phyloP scores from a whole-genome alignment of 768 basidiomycete species.

The Naematelia encephala region DNA sequence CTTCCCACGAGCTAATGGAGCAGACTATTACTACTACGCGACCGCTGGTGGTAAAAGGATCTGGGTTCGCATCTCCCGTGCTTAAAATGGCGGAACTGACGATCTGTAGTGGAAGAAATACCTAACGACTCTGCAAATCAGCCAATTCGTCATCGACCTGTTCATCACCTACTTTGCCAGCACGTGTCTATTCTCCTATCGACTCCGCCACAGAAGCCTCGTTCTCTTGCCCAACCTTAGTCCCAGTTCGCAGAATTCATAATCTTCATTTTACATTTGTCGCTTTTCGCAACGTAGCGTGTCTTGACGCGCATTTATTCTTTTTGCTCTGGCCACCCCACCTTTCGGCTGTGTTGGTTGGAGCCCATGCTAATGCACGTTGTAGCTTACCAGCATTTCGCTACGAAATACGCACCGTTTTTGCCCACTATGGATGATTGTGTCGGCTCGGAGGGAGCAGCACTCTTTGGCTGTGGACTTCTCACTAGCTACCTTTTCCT shows the following conservation, averaged over 20 bases:
- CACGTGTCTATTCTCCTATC: slow-evolving; percentile 55
- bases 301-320: no score
- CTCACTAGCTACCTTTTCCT: slow-evolving; percentile 86
- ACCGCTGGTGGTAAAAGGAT: slow-evolving; percentile 95
- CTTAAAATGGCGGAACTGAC: slow-evolving; percentile 1
- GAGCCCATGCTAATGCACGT: slow-evolving; percentile 9
- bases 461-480: slow-evolving; percentile 80
- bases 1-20: neutral
- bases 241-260: slow-evolving; percentile 18
- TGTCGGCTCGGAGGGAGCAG: slow-evolving; percentile 82
- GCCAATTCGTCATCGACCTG: slow-evolving; percentile 90
- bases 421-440: slow-evolving; percentile 78
- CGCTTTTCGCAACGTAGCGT: slow-evolving; percentile 1
- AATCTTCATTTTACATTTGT: slow-evolving; percentile 18
- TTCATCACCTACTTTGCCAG: slow-evolving; percentile 91
- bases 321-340: slow-evolving; percentile 26
- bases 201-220: slow-evolving; percentile 21
- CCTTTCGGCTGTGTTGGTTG: slow-evolving; percentile 41
- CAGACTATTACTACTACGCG: slow-evolving; percentile 99
- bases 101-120: slow-evolving; percentile 95
- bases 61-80: slow-evolving; percentile 63
- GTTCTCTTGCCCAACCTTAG: slow-evolving; percentile 7
- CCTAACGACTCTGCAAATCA: slow-evolving; percentile 92
- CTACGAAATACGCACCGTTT: slow-evolving; percentile 57
- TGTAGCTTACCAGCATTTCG: slow-evolving; percentile 75